phyloP scores from a whole-genome alignment of 139 green algal species.

The Micromonas pusilla region DNA sequence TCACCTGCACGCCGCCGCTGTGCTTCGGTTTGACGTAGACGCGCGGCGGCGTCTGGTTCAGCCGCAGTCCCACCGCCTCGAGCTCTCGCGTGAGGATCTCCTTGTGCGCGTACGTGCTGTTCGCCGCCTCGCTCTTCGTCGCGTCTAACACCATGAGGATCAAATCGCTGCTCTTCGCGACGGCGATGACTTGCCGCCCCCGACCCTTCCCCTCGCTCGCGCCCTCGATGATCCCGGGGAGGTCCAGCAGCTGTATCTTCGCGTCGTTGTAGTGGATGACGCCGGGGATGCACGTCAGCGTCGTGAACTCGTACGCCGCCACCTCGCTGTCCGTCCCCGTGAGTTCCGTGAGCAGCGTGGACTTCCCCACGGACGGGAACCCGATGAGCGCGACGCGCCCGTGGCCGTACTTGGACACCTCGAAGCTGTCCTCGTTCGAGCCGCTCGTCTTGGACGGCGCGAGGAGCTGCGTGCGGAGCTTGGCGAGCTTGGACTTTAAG shows the following conservation, averaged over 20 bases:
- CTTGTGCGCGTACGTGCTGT: conserved; percentile 58
- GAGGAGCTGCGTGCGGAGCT: conserved; percentile 91
- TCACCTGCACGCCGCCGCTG: conserved; percentile 87
- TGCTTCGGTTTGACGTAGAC: conserved; percentile 96
- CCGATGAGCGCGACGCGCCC: conserved; percentile 88
- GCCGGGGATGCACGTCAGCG: conserved; percentile 92
- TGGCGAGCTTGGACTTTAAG: conserved; percentile 94
- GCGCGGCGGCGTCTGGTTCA: conserved; percentile 68
- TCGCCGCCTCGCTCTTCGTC: conserved; percentile 53
- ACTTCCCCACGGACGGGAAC: conserved; percentile 86
- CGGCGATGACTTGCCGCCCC: conserved; percentile 90
- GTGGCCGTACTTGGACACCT: conserved; percentile 95
- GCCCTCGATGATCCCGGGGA: conserved; percentile 98
- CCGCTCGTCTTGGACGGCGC: conserved; percentile 52
- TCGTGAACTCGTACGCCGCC: conserved; percentile 98
- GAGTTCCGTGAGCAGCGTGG: conserved; percentile 87
- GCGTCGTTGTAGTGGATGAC: conserved; percentile 99
- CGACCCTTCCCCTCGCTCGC: conserved; percentile 88
- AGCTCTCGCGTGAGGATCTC: conserved; percentile 94
- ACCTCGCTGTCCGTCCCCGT: conserved; percentile 55
- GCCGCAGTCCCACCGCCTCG: conserved; percentile 86
- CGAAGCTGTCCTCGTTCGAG: conserved; percentile 79
- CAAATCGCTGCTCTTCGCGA: conserved; percentile 94
- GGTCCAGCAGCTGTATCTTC: conserved; percentile 98
- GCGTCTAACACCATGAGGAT: conserved; percentile 99